These are phyloP conservation scores for Paracamarosporium sp. DNA, from an alignment of 2,329 filamentous ascomycete species.

Conservation along the genomic window DNA sequence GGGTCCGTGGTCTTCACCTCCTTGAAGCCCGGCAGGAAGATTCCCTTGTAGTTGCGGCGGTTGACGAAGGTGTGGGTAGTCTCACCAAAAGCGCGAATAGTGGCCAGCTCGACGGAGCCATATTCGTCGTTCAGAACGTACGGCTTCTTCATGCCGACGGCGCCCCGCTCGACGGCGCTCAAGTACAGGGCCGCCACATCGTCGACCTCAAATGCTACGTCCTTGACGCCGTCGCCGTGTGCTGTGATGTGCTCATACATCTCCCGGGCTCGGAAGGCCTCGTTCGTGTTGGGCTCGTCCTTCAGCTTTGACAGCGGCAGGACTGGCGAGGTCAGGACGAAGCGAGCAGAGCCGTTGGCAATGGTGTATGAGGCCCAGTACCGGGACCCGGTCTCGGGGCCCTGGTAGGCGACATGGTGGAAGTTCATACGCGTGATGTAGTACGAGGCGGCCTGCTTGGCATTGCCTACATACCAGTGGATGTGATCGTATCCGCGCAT, in stretches of 20 bases:
- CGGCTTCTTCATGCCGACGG: no score
- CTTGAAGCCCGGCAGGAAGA: conserved; percentile 89
- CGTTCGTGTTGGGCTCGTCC: conserved; percentile 57
- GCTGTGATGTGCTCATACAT: conserved; percentile 86
- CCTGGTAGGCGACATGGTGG: conserved; percentile 79
- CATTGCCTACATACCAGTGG: conserved; percentile 96
- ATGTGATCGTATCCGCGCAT: conserved; percentile 91
- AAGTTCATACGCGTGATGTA: conserved; percentile 91
- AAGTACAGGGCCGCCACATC: conserved; percentile 83
- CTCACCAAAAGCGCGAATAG: conserved; percentile 91
- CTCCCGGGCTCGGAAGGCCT: no score
- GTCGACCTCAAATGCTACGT: conserved; percentile 94
- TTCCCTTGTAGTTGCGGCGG: conserved; percentile 71
- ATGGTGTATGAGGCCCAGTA: conserved; percentile 85
- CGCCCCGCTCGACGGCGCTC: conserved; percentile 66
- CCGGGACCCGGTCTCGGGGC: conserved; percentile 85
- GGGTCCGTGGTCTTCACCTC: no score
- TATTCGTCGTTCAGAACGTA: conserved; percentile 60
- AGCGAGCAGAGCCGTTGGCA: conserved; percentile 75
- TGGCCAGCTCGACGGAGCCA: conserved; percentile 75
- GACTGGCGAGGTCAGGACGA: conserved; percentile 84
- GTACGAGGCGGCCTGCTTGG: conserved; percentile 90
- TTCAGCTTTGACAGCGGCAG: conserved; percentile 61
- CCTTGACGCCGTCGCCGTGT: conserved; percentile 90
- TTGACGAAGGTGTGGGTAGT: conserved; percentile 93